Evolutionary conservation across 495 filamentous ascomycete genomes (phyloP), one percentile per base, ranked within the genome.

Genomic region (Tuber indicum): DNA sequence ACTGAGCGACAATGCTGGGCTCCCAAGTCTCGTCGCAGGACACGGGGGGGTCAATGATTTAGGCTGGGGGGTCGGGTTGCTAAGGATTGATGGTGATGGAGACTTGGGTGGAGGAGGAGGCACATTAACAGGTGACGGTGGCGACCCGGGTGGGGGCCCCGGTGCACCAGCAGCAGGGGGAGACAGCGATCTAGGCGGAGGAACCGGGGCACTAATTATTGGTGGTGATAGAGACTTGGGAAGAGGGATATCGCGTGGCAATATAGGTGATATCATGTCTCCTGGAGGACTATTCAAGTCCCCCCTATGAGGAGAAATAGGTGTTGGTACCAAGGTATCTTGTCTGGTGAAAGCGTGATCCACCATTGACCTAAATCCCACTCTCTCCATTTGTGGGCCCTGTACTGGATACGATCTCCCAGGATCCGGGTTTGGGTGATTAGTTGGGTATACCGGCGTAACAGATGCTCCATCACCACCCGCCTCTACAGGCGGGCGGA

Each of bases 321-420:
- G 78, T 23, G 78, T 79, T 8, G 47, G 72, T 17, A 70, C 14
- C 21, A 79, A 45, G 14, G 81, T 75, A n/a, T 77, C 77, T 74
- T 79, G 75, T 23, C 75, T 75, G n/a, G 70, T 45, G 47, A 82
- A 82, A 10, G 80, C 80, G 36, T 62, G 36, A 45, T 72, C 43
- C 26, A 79, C 81, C 70, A 82, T 72, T 36, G 76, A 75, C 74
- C 79, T 79, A 69, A 82, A 79, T n/a, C 72, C 76, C 10, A 39
- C 44, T 39, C 66, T 58, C 42, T 79, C 73, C 16, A 71, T 76
- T 43, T 41, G n/a, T 36, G 58, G 58, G 32, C 58, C 58, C 26
- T 66, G 58, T 17, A 36, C 58, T 3, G 58, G 26, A 36, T 26
- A 17, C 6, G 58, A 6, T 17, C 8, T 36, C 58, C 17, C 32